Evolutionary conservation across 352 stramenopile species (phyloP), one percentile per base, ranked within the genome.

Genomic region (Phytopythium sindhum): DNA sequence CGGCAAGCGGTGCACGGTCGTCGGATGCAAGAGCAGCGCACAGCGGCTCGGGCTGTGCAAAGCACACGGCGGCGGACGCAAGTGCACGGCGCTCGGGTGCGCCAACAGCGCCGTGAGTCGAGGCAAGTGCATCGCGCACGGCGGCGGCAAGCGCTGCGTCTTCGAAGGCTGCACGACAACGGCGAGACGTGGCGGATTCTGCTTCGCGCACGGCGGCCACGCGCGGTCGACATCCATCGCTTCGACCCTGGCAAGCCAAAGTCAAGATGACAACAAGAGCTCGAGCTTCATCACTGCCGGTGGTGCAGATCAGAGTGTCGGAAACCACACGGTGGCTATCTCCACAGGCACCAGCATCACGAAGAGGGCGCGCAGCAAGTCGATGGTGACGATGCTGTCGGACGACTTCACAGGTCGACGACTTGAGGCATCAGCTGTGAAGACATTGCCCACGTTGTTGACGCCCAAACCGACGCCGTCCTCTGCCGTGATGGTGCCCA

Each of bases 41-140:
- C 85, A 96, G 59, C 82, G 87, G 41, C 83, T 94, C 58, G 87
- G 87, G 31, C 71, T 93, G 23, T 95, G 87, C 57, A 96, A 95
- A 63, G 81, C 86, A 48, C 89, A 96, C 66, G 89, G 89, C 37
- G 89, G 89, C 29, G 89, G 89, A 24, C 74, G 86, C 37, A 85
- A 90, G 56, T 96, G 89, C 57, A 68, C 66, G n/a, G 70, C 86
- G 14, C 66, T 80, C 12, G 70, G 57, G 17, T 96, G 89, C 57
- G 61, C 57, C 41, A 93, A 94, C 59, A 93, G 84, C 61, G 84
- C 85, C n/a, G 85, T 94, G 29, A 91, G 81, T 73, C 82, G 85
- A 35, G 82, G 85, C 61, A 87, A 89, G 67, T 95, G 87, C 62
- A 95, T 95, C 26, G 81, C 81, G 24, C 87, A 96, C 61, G 87